Conservation (phyloP, 225 moss, liverwort and hornwort species). For the Bryum argenteum region DNA sequence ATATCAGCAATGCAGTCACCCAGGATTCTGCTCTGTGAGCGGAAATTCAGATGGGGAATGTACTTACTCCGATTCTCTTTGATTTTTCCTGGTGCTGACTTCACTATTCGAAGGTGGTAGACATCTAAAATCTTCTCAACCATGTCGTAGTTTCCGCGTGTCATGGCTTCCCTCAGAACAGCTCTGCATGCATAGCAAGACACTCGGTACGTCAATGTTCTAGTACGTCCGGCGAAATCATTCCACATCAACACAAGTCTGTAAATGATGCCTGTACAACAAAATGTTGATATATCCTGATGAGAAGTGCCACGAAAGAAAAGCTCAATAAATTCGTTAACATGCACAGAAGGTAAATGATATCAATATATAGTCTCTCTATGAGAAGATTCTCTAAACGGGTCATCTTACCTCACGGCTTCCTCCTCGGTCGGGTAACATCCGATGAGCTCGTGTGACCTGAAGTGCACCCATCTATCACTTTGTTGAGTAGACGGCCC, state of each 20-base stretch:
- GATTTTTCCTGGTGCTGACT: constrained; percentile 27
- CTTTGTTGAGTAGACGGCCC: not conserved
- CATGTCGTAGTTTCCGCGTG: constrained; percentile 7
- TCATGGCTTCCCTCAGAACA: constrained; percentile 24
- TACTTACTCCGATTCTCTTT: constrained; percentile 14
- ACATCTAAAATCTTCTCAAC: constrained; percentile 23
- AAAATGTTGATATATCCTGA: too few relatives aligned
- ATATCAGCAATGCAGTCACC: too few relatives aligned
- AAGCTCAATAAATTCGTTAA: too few relatives aligned
- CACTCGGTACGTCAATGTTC: too few relatives aligned
- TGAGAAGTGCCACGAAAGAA: too few relatives aligned
- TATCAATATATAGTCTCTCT: not conserved
- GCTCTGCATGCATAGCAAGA: constrained; percentile 25
- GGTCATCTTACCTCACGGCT: constrained; percentile 24
- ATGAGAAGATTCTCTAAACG: not conserved
- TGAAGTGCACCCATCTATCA: constrained; percentile 7
- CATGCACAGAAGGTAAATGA: not conserved
- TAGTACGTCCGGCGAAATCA: too few relatives aligned
- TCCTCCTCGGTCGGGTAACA: constrained; percentile 21
- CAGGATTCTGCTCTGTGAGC: too few relatives aligned
- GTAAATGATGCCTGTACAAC: too few relatives aligned
- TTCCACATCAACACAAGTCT: too few relatives aligned
- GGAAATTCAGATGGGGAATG: not conserved
- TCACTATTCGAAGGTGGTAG: constrained; percentile 28
- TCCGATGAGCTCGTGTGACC: constrained; percentile 31